phyloP scores from a whole-genome alignment of 805 yeast species.

The Priceomyces carsonii region DNA sequence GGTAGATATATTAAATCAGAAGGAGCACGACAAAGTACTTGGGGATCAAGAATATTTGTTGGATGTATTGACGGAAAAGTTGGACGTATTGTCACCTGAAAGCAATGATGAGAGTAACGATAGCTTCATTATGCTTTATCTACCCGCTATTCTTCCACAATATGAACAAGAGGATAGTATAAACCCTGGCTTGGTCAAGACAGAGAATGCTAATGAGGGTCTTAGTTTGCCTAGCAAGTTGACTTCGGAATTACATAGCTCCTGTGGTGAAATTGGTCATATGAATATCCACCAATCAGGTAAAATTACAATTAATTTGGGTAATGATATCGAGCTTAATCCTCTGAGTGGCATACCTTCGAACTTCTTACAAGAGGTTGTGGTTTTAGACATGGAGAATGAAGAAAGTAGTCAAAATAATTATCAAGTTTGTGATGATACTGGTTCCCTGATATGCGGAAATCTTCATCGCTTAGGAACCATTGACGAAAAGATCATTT shows the following conservation, averaged over 20 bases:
- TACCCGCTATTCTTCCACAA: constrained; percentile 48
- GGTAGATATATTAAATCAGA: constrained; percentile 27
- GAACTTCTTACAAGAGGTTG: constrained; percentile 72
- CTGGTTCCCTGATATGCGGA: constrained; percentile 23
- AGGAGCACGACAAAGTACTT: constrained; percentile 29
- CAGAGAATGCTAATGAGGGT: constrained; percentile 9
- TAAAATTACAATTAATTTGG: constrained; percentile 70
- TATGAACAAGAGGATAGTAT: constrained; percentile 18
- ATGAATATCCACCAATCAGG: constrained; percentile 84
- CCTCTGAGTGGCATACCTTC: constrained; percentile 71
- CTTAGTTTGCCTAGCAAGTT: constrained; percentile 14
- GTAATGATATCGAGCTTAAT: constrained; percentile 62
- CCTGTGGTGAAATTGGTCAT: constrained; percentile 66
- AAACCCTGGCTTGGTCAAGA: constrained; percentile 8
- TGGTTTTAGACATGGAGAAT: constrained; percentile 47
- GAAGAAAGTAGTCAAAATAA: constrained; percentile 37
- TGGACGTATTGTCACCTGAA: constrained; percentile 20
- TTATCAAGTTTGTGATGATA: constrained; percentile 16
- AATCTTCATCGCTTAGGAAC: constrained; percentile 28
- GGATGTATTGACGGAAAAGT: constrained; percentile 23
- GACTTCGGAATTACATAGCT: constrained; percentile 11
- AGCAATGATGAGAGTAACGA: constrained; percentile 4
- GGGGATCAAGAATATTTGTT: constrained; percentile 33
- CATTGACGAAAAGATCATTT: constrained; percentile 30
- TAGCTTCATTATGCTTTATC: constrained; percentile 44